phyloP scores from a whole-genome alignment of 441 rosid species.

The Adansonia rubrostipa region DNA sequence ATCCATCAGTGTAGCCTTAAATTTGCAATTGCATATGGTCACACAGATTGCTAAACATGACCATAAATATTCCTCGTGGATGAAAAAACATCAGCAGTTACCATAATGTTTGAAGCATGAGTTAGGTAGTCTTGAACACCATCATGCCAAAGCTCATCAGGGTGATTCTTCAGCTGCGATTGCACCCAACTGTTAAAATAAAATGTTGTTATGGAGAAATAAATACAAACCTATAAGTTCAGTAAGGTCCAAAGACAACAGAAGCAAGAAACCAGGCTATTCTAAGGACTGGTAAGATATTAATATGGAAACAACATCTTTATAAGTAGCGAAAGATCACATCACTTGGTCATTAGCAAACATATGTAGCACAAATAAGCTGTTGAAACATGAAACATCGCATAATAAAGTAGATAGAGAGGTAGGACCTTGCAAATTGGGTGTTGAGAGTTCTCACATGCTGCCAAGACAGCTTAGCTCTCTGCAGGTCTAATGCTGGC shows the following conservation, averaged over 20 bases:
- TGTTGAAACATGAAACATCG: not conserved
- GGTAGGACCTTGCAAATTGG: slow-evolving; percentile 82
- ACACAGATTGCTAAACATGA: not conserved
- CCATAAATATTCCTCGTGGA: not conserved
- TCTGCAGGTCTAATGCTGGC: slow-evolving; percentile 51
- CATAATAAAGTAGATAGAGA: not conserved
- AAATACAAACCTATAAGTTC: slow-evolving; percentile 1
- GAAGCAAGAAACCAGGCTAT: slow-evolving; percentile 7
- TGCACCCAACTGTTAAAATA: slow-evolving; percentile 82
- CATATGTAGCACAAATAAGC: not conserved
- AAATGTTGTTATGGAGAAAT: not conserved
- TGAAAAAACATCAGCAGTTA: slow-evolving; percentile 35
- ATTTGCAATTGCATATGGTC: slow-evolving; percentile 8
- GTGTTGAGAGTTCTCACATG: slow-evolving; percentile 92
- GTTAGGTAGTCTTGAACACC: slow-evolving; percentile 75
- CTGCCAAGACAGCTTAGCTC: slow-evolving; percentile 75
- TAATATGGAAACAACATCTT: not conserved
- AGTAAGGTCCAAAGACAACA: slow-evolving; percentile 1
- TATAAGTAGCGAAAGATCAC: not conserved
- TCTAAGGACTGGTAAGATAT: slow-evolving; percentile 1
- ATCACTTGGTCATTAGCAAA: not conserved
- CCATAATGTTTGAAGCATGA: slow-evolving; percentile 81
- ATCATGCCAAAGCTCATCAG: slow-evolving; percentile 98
- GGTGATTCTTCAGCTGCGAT: slow-evolving; percentile 82
- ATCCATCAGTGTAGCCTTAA: not conserved